Evolutionary conservation across 2,329 filamentous ascomycete species (phyloP).

Genomic region (Penicillium occitanis): DNA sequence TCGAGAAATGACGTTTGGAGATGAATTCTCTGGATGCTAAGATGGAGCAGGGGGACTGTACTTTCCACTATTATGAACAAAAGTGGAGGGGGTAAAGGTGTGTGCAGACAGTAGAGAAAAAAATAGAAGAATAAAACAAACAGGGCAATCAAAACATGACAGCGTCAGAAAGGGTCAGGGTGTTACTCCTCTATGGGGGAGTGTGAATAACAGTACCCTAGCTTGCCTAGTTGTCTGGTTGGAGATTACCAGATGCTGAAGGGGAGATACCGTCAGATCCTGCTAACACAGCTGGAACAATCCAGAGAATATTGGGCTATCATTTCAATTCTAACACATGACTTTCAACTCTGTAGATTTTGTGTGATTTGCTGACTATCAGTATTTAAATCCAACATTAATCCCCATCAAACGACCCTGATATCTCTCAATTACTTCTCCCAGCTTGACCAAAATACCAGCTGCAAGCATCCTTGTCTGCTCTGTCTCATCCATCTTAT

Average conservation of each 20-base stretch:
- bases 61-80: not conserved
- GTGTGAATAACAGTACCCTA: not conserved
- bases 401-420: constrained; percentile 75
- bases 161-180: not conserved
- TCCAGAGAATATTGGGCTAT: no score
- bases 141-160: not conserved
- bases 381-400: constrained; percentile 50
- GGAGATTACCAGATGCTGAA: not conserved
- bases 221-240: not conserved
- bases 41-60: no score
- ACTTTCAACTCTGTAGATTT: not conserved
- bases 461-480: constrained; percentile 63
- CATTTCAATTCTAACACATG: not conserved
- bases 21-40: not conserved
- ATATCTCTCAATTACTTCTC: constrained; percentile 80
- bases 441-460: constrained; percentile 74
- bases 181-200: not conserved
- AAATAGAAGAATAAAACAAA: not conserved
- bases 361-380: not conserved
- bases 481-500: constrained; percentile 48
- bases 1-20: not conserved
- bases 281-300: not conserved
- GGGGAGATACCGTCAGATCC: no score
- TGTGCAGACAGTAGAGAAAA: not conserved
- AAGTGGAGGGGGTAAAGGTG: no score